Conservation (phyloP, 192 early-diverging fungal species). For the Fimicolochytrium jonesii region DNA sequence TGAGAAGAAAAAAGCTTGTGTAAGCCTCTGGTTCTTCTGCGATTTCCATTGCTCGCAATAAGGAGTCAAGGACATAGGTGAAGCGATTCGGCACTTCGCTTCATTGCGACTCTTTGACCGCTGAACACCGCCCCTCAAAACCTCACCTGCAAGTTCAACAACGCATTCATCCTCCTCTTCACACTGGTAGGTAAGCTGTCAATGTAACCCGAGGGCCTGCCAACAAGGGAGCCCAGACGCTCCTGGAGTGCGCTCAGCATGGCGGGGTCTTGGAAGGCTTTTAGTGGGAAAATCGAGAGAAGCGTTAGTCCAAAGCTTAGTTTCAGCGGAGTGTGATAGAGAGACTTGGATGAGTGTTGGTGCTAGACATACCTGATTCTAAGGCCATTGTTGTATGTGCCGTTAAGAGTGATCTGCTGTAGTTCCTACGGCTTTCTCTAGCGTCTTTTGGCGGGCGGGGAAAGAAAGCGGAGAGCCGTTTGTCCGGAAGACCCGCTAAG, state of each 20-base stretch:
- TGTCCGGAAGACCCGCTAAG: too few relatives aligned
- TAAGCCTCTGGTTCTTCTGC: not conserved
- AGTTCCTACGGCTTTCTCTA: too few relatives aligned
- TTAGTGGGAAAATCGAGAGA: too few relatives aligned
- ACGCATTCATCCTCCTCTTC: constrained; percentile 78
- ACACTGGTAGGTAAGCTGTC: constrained; percentile 63
- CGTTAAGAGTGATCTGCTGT: too few relatives aligned
- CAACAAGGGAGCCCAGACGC: constrained; percentile 74
- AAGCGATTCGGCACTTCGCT: not conserved
- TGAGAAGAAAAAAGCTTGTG: too few relatives aligned
- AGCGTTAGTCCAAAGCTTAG: too few relatives aligned
- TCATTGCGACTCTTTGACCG: not conserved
- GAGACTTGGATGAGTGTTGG: too few relatives aligned
- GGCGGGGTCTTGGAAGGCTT: constrained; percentile 35
- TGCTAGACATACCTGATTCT: too few relatives aligned
- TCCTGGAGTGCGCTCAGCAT: constrained; percentile 42
- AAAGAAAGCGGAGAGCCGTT: too few relatives aligned
- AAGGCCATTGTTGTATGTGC: too few relatives aligned
- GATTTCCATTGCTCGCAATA: not conserved
- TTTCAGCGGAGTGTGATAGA: too few relatives aligned
- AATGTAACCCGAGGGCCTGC: constrained; percentile 53
- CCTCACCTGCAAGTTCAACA: constrained; percentile 81
- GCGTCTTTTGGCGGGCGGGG: too few relatives aligned
- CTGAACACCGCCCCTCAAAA: not conserved
- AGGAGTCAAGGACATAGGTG: not conserved